Evolutionary conservation across 106 monocot genomes (phyloP).

Genomic region (Hemerocallis citrina): DNA sequence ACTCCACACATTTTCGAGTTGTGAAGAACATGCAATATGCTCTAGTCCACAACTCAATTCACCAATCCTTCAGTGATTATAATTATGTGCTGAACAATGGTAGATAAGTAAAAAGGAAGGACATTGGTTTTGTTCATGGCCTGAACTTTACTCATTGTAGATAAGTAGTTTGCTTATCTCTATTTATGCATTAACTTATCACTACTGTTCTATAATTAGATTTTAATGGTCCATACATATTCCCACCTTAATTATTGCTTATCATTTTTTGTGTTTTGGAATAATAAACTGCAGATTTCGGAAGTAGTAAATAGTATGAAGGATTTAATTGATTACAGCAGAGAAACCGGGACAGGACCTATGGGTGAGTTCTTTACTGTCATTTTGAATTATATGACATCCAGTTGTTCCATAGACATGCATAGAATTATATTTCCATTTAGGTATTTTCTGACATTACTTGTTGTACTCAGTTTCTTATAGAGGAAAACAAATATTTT

Average conservation of each 20-base stretch:
- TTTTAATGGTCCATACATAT: background rate
- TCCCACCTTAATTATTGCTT: background rate
- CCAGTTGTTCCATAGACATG: background rate
- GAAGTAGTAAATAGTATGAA: constrained; percentile 95
- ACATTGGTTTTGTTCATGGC: background rate
- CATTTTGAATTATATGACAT: background rate
- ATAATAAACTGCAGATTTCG: constrained; percentile 51
- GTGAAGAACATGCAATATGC: no score
- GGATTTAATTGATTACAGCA: constrained; percentile 88
- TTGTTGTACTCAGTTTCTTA: background rate
- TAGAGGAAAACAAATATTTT: background rate
- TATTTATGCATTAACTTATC: background rate
- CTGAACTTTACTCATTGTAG: background rate
- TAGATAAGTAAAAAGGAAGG: no score
- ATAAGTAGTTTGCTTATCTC: background rate
- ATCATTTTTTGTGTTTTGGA: background rate
- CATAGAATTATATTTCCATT: background rate
- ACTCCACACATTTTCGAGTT: no score
- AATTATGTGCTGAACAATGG: no score
- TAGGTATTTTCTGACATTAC: background rate
- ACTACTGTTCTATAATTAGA: background rate
- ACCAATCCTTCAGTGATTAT: no score
- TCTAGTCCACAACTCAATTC: no score
- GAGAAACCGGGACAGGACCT: constrained; percentile 71
- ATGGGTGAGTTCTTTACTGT: constrained; percentile 43